Evolutionary conservation across 2,329 filamentous ascomycete genomes (phyloP), one percentile per base, ranked within the genome.

Genomic region (Pseudocercospora macadamiae): DNA sequence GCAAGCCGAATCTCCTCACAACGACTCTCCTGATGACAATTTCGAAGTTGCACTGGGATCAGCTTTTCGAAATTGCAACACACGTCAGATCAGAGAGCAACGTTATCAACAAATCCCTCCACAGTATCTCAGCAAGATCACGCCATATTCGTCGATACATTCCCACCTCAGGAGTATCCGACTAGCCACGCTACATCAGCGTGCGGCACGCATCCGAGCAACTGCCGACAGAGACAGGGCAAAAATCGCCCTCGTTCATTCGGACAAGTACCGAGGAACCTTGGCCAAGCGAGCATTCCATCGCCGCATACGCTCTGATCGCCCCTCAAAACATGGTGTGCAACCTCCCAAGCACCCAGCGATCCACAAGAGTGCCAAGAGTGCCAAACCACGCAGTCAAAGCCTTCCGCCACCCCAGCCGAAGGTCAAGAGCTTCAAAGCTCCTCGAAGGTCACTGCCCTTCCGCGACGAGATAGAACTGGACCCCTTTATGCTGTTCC

Each of bases 401-500:
- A 30, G 28, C 16, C 16, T 49, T 49, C 47, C 26, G 36, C 8
- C 36, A 39, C 36, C 47, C 16, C 9, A n/a, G 16, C 26, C 16
- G 16, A 18, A 49, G 28, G 9, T 49, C 19, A 30, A 28, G 47
- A 49, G 25, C 47, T 21, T 19, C 47, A 49, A 26, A 34, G 47
- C 47, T 49, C n/a, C 47, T 30, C 14, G 47, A 49, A 49, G 47
- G 47, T 30, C 47, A 49, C 26, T 16, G 10, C 47, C 47, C 12
- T 49, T 30, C 47, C n/a, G n/a, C 25, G 21, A 49, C 10, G 47
- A 49, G 47, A 21, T n/a, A 19, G 47, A n/a, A 12, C 25, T 34
- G 47, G 47, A 49, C 19, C 47, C 47, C 5, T 49, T 49, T 19
- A 49, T 49, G 47, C 47, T 49, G 47, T 49, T n/a, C 28, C 23